A percentile compares a stretch with the other conserved stretches of the same genome.
Evolutionary conservation across 2,329 filamentous ascomycete genomes (phyloP).

Genomic region (Ophiostoma tasmaniense): DNA sequence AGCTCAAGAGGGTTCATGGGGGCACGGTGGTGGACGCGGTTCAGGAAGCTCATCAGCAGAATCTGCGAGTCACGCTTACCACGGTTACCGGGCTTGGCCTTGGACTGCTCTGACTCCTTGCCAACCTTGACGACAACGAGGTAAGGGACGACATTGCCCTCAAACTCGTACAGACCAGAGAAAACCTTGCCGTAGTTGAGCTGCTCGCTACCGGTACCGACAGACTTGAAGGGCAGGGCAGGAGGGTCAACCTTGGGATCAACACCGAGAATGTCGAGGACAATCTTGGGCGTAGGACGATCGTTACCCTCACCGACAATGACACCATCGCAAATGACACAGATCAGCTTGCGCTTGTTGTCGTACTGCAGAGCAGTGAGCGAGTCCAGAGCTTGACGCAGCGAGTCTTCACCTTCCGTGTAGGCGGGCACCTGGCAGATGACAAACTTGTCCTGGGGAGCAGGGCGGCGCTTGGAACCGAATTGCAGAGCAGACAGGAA

Average conservation of each 20-base stretch:
- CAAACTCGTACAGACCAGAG: constrained; percentile 92
- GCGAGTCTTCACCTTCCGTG: constrained; percentile 91
- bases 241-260: constrained; percentile 95
- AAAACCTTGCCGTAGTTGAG: constrained; percentile 99
- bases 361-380: constrained; percentile 92
- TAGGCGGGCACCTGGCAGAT: constrained; percentile 98
- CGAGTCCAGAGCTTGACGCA: constrained; percentile 88
- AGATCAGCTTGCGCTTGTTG: constrained; percentile 96
- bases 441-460: constrained; percentile 95
- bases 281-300: constrained; percentile 92
- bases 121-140: constrained; percentile 94
- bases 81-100: constrained; percentile 91
- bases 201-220: constrained; percentile 81
- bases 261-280: constrained; percentile 92
- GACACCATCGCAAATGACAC: constrained; percentile 93
- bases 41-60: constrained; percentile 91
- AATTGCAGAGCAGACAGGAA: constrained; percentile 91
- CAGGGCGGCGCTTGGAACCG: constrained; percentile 79
- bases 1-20: constrained; percentile 94
- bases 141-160: constrained; percentile 96
- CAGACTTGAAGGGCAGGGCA: constrained; percentile 85
- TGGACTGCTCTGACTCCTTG: constrained; percentile 87
- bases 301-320: constrained; percentile 96
- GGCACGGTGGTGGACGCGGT: constrained; percentile 87
- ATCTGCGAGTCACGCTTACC: constrained; percentile 98